Base-by-base conservation (phyloP, 169 alveolate species). In the Plasmodium reichenowi region DNA sequence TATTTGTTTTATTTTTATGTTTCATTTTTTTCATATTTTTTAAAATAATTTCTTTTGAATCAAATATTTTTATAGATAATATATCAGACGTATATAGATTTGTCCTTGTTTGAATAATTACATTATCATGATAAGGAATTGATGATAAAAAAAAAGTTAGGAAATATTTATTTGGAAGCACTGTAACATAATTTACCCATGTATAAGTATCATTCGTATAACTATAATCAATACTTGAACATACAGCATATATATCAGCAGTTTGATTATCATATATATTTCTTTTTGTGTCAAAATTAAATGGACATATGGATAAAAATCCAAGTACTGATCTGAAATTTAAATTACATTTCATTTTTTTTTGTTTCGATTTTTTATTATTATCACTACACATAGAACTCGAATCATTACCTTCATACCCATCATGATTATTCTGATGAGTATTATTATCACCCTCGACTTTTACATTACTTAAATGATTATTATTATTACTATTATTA, bases 151-250 rank as follows among this genome's bases (percentile, higher is more conserved):
- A 74, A 4, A 74, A 74, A 12, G 32, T 74, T 4, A 74, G 45
- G 26, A 74, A 74, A 60, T 43, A 74, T 17, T 29, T 29, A 10
- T 59, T 74, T 15, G 88, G 88, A 52, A 74, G 60, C 22, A 74
- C 66, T 3, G 88, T 74, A 29, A 58, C 68, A 43, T 74, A 74
- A 52, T 74, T 74, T 10, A 74, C 88, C 88, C 88, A 74, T 15
- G 88, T 74, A 52, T 60, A 60, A 9, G 88, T 38, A 13, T 59
- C 63, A 58, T 74, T 74, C 13, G 88, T 60, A 50, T 64, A 60
- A 22, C 74, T 74, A 29, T 74, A 74, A 43, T 74, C 88, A 48
- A 74, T 74, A 32, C 88, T 60, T 74, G 88, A 15, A 29, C 88
- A 74, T n/a, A 74, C 88, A 3, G 88, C 88, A 74, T 29, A 74